Base-by-base conservation (phyloP, 257 asterid genomes). In the Salvia hispanica region DNA sequence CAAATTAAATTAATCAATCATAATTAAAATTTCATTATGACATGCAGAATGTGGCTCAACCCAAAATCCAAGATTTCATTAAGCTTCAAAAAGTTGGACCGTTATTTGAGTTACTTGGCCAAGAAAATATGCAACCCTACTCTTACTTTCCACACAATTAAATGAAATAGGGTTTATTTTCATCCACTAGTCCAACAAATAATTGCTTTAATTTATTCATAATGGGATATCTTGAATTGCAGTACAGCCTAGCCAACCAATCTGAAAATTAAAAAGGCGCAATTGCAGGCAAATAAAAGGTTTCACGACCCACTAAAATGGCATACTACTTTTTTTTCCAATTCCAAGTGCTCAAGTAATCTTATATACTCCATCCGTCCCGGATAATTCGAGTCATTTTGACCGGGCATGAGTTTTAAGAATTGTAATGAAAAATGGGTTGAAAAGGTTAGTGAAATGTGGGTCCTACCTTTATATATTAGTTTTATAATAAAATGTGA, bases 71-170 rank as follows among this genome's bases (percentile, higher is more conserved):
- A 34, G 39, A 34, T 34, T 3, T 18, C 21, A 25, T 25, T 34
- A 59, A 39, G 18, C 31, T 58, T 37, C 39, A 34, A 34, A 34
- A 34, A 5, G 39, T 4, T 34, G 2, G 39, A 34, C 6, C 39
- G 39, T 34, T 4, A 34, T 34, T 34, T 3, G 39, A 34, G 39
- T 34, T 34, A 34, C 6, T 44, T 58, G 74, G 66, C 40, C 34
- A 18, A 69, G 42, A 13, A 15, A 15, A 18, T 16, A 15, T 33
- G 60, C 52, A 46, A 47, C 74, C 74, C 74, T 59, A 69, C 67
- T 10, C 61, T 25, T 59, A 37, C 66, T 43, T 56, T 43, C 13
- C 34, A 18, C 28, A 25, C 58, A 34, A 18, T 42, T 45, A 10
- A 57, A 33, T 28, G 33, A 37, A 15, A 14, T 39, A 4, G 15